Evolutionary conservation across 2,329 filamentous ascomycete species (phyloP), one percentile per base, ranked within the genome.

Genomic region (Neopestalotiopsis sp.): DNA sequence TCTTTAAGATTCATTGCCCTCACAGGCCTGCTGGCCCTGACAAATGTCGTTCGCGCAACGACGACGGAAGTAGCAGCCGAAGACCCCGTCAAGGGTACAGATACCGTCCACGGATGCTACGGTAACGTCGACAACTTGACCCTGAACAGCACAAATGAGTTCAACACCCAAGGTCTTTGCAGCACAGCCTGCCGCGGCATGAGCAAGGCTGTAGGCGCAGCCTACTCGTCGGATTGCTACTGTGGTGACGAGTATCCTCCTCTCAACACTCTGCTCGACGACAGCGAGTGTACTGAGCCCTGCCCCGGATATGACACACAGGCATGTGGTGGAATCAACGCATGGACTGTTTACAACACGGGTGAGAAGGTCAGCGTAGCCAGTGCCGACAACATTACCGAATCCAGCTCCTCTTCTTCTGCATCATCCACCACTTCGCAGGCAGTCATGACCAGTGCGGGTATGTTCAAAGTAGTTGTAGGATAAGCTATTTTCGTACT

Each of bases 231-330:
- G 20, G 80, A 89, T 71, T 97, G 94, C 81, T 93, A 85, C 75
- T 97, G 94, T 76, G 94, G 94, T 69, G 82, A 89, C 71, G 80
- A 85, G 69, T 86, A 95, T 62, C 94, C 94, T 0, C 84, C 90
- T 17, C 75, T 83, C 53, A 82, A 82, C 17, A 82, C 83, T 56
- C 77, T 90, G 70, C 86, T 89, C 6, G 81, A 86, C 59, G 86
- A 91, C 75, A 78, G 77, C 7, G 81, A 89, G 17, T 97, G 94
- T 81, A 84, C 88, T 76, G 86, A 85, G 34, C 77, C 83, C 0
- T 97, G 94, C 78, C 83, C 87, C 30, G 92, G 89, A 9, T 95
- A 83, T 74, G 81, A 81, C 28, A 42, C 76, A 1, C 86, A 93
- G 67, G 88, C 85, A 30, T 97, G 94, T 67, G 85, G 83, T 73